phyloP scores from a whole-genome alignment of 345 rosid genomes.

The Acer saccharum region DNA sequence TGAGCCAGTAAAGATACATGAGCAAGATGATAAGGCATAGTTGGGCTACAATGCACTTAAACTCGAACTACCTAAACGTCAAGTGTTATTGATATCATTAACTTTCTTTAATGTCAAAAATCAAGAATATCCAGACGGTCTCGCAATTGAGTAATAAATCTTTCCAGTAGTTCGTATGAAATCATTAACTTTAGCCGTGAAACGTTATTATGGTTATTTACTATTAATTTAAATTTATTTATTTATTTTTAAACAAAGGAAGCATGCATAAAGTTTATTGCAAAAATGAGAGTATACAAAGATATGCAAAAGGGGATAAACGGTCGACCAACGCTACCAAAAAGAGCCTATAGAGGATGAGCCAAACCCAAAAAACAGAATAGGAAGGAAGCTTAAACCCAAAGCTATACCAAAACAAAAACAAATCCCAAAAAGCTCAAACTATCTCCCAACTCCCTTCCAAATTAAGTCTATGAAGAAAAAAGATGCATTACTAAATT shows the following conservation, averaged over 20 bases:
- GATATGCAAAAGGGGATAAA: background rate
- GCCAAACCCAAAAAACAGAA: background rate
- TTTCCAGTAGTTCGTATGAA: background rate
- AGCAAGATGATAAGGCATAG: background rate
- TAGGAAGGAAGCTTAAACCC: background rate
- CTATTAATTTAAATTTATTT: background rate
- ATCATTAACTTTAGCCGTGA: background rate
- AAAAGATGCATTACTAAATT: background rate
- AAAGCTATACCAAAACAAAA: background rate
- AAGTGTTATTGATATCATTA: background rate
- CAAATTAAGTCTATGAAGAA: background rate
- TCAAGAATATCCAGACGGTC: background rate
- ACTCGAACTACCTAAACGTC: background rate
- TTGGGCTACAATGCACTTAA: background rate
- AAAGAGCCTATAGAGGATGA: background rate
- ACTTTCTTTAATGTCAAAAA: background rate
- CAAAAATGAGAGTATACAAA: background rate
- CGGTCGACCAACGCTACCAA: background rate
- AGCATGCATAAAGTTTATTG: background rate
- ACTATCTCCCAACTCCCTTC: background rate
- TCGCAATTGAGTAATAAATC: background rate
- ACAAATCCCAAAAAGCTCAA: background rate
- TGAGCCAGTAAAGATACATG: background rate
- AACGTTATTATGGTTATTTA: background rate
- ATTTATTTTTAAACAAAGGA: background rate